These are phyloP conservation scores for Aaosphaeria pasadenensis DNA, from an alignment of 2,329 filamentous ascomycete genomes.

Conservation along the genomic window DNA sequence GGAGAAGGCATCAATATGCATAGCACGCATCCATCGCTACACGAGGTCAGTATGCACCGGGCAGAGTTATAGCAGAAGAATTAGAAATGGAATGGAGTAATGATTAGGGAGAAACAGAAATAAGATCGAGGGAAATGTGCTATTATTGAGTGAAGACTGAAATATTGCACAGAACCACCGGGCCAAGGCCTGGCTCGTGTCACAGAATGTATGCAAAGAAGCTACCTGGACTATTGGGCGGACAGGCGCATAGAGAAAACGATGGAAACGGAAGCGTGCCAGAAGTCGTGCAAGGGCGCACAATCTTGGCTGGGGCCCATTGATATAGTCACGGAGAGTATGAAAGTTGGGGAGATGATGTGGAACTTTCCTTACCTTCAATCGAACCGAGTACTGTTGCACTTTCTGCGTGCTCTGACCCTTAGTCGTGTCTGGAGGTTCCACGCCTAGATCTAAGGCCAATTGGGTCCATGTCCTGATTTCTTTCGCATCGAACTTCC, in stretches of 20 bases:
- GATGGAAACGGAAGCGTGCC: neutral
- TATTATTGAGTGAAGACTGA: too few species aligned
- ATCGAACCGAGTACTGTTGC: constrained; percentile 86
- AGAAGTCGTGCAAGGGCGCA: neutral
- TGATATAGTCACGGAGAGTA: neutral
- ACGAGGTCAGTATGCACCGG: constrained; percentile 1
- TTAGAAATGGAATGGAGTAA: neutral
- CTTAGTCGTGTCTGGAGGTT: constrained; percentile 76
- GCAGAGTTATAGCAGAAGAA: neutral
- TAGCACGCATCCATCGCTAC: constrained; percentile 92
- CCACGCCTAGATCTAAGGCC: constrained; percentile 82
- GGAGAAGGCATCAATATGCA: constrained; percentile 94
- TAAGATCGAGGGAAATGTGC: too few species aligned
- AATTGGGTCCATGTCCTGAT: constrained; percentile 92
- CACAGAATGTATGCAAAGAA: too few species aligned
- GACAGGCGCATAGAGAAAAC: too few species aligned
- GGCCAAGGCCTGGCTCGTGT: too few species aligned
- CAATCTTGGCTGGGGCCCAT: neutral
- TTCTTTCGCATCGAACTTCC: constrained; percentile 74
- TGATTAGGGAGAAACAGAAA: neutral
- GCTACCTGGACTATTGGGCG: too few species aligned
- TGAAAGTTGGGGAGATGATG: constrained; percentile 2
- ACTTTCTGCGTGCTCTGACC: constrained; percentile 91
- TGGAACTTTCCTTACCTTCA: constrained; percentile 63
- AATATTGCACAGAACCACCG: too few species aligned